These are phyloP conservation scores for Tolypocladium capitatum DNA, from an alignment of 2,329 filamentous ascomycete genomes.

Conservation along the genomic window DNA sequence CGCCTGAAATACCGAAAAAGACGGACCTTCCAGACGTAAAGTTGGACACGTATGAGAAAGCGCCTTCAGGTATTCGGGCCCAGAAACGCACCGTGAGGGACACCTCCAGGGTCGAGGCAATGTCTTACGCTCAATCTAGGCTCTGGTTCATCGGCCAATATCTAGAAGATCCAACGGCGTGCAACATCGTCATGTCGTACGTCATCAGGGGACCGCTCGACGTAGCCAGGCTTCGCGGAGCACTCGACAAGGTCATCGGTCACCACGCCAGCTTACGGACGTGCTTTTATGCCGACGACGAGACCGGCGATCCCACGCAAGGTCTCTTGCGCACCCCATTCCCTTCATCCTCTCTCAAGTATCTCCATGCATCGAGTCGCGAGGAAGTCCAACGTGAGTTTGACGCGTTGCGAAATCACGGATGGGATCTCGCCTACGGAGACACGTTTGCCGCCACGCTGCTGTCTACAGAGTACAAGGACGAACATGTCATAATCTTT, in stretches of 20 bases:
- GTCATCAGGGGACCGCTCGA: constrained; percentile 5
- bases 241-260: constrained; percentile 4
- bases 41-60: background rate
- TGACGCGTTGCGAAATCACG: constrained; percentile 13
- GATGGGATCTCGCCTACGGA: constrained; percentile 24
- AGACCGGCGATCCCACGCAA: constrained; percentile 1
- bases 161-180: constrained; percentile 6
- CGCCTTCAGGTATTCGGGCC: background rate
- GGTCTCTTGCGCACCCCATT: background rate
- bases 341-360: constrained; percentile 8
- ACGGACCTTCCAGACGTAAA: background rate
- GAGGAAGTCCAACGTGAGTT: constrained; percentile 14
- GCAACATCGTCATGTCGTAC: constrained; percentile 5
- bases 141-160: background rate
- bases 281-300: constrained; percentile 6
- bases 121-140: background rate
- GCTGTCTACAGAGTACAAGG: constrained; percentile 19
- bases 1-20: background rate
- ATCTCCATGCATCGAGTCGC: constrained; percentile 11
- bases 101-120: background rate
- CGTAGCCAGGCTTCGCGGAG: constrained; percentile 5
- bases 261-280: constrained; percentile 12
- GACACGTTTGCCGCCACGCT: constrained; percentile 16
- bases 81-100: background rate
- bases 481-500: constrained; percentile 27